phyloP scores from a whole-genome alignment of 495 filamentous ascomycete species.

The Penicillium antarcticum region DNA sequence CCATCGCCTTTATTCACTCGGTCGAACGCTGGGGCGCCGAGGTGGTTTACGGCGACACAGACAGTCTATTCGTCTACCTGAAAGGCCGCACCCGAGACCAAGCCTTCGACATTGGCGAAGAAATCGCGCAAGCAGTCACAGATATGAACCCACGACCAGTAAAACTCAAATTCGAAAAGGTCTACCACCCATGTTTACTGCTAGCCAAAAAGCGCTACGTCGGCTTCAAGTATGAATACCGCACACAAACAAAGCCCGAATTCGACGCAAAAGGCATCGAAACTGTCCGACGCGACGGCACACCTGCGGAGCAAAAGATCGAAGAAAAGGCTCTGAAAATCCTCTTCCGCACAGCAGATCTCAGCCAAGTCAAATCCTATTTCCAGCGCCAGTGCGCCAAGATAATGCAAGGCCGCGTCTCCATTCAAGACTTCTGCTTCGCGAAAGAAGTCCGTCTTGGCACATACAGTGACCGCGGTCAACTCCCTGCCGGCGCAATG shows the following conservation, averaged over 20 bases:
- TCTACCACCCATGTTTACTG: conserved; percentile 91
- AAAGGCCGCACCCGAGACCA: conserved; percentile 81
- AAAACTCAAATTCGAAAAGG: conserved; percentile 98
- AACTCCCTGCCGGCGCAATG: conserved; percentile 80
- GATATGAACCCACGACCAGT: conserved; percentile 87
- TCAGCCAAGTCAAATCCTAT: conserved; percentile 86
- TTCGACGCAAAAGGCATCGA: conserved; percentile 99
- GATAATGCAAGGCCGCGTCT: conserved; percentile 85
- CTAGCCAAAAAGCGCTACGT: conserved; percentile 98
- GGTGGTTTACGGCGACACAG: conserved; percentile 97
- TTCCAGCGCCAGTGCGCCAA: conserved; percentile 89
- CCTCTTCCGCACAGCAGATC: conserved; percentile 83
- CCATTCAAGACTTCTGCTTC: conserved; percentile 94
- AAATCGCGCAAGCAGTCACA: conserved; percentile 88
- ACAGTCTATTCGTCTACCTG: conserved; percentile 91
- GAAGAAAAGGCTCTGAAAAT: conserved; percentile 91
- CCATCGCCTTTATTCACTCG: conserved; percentile 89
- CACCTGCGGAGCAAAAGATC: conserved; percentile 93
- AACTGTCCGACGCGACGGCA: conserved; percentile 92
- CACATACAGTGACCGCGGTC: conserved; percentile 76
- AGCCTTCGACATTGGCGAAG: conserved; percentile 88
- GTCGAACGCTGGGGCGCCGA: conserved; percentile 86
- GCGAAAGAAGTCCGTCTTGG: conserved; percentile 89
- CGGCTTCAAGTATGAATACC: conserved; percentile 91
- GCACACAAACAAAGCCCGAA: conserved; percentile 73